These are phyloP conservation scores for Telfairia occidentalis DNA, from an alignment of 331 rosid genomes.

Conservation along the genomic window DNA sequence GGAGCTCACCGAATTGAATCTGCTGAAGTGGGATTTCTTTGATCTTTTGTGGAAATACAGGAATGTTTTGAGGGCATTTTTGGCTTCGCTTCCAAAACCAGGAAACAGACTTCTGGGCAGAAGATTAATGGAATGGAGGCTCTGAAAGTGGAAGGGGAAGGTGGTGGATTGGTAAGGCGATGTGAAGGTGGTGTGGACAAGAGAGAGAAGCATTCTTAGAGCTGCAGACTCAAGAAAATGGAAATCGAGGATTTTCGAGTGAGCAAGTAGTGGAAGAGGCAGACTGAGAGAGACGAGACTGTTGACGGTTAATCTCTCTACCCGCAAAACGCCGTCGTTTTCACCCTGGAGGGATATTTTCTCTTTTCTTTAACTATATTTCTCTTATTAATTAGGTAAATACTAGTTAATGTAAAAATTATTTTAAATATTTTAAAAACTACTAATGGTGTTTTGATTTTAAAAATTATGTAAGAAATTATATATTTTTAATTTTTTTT, in stretches of 20 bases:
- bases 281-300: neutral
- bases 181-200: constrained; percentile 23
- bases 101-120: constrained; percentile 45
- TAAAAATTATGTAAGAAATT: too few relatives aligned
- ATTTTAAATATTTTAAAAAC: too few relatives aligned
- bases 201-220: constrained; percentile 41
- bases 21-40: neutral
- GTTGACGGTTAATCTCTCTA: neutral
- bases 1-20: neutral
- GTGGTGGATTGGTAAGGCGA: constrained; percentile 17
- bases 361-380: too few relatives aligned
- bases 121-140: constrained; percentile 13
- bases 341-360: too few relatives aligned
- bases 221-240: neutral
- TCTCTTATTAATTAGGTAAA: neutral
- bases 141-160: neutral
- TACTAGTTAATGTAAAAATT: too few relatives aligned
- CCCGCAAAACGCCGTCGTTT: neutral
- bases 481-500: too few relatives aligned
- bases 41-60: constrained; percentile 18
- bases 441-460: too few relatives aligned
- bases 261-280: neutral
- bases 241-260: neutral
- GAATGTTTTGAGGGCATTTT: constrained; percentile 22
- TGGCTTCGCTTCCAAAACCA: constrained; percentile 13